Evolutionary conservation across 129 eudicot species (phyloP).

Genomic region (Deinandra increscens): DNA sequence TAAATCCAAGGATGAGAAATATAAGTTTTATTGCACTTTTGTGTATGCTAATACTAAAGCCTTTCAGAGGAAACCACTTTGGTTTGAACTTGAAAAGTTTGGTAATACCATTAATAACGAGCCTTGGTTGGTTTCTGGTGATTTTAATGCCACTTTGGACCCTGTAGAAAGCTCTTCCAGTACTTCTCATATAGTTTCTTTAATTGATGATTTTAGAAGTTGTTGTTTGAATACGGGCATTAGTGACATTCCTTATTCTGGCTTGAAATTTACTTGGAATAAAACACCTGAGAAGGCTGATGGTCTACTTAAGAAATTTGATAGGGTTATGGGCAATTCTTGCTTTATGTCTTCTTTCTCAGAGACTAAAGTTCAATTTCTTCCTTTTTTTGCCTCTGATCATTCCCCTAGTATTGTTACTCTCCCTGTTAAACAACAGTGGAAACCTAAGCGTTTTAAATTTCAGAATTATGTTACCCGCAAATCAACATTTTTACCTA

Average conservation of each 20-base stretch:
- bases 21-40: background rate
- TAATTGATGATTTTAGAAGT: background rate
- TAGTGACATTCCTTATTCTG: background rate
- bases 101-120: background rate
- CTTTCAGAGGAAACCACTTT: background rate
- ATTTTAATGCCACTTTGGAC: background rate
- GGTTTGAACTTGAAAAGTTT: background rate
- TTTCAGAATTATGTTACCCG: background rate
- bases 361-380: background rate
- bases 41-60: background rate
- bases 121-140: background rate
- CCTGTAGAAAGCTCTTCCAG: background rate
- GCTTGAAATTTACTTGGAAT: background rate
- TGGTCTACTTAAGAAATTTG: too few species aligned
- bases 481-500: accelerated
- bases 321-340: too few species aligned
- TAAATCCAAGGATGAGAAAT: too few species aligned
- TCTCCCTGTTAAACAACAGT: too few species aligned
- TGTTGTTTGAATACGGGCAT: background rate
- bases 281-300: background rate
- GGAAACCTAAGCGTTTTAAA: background rate
- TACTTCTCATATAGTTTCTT: background rate
- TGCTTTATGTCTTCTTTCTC: background rate
- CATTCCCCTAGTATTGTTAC: too few species aligned
- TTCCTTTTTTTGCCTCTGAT: background rate